A percentile compares a stretch with the other conserved stretches of the same genome.
Evolutionary conservation across 2,329 filamentous ascomycete species (phyloP).

Genomic region (Cercospora nicotianae): DNA sequence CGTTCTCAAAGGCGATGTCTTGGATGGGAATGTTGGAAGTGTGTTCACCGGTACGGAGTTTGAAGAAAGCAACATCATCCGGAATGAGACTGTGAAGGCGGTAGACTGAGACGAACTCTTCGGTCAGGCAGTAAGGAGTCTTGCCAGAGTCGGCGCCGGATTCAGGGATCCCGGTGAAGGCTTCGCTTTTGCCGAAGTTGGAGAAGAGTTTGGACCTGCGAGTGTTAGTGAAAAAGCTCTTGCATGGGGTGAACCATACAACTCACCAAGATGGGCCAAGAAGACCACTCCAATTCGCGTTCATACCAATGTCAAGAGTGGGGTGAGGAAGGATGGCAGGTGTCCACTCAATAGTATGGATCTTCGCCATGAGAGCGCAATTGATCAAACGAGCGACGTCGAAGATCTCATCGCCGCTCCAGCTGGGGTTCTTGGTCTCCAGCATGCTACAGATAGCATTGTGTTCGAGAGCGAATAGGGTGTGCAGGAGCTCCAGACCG

Average conservation of each 20-base stretch:
- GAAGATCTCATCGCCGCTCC: constrained; percentile 46
- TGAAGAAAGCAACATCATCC: constrained; percentile 42
- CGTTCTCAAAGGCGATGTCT: constrained; percentile 40
- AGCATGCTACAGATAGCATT: constrained; percentile 48
- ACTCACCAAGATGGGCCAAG: constrained; percentile 36
- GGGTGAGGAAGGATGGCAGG: constrained; percentile 51
- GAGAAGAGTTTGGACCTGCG: constrained; percentile 1
- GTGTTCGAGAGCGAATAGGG: constrained; percentile 50
- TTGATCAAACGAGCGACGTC: constrained; percentile 50
- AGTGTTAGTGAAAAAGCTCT: not conserved
- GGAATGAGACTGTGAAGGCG: constrained; percentile 45
- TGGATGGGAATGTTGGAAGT: constrained; percentile 36
- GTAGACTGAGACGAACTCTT: constrained; percentile 50
- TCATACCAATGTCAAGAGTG: constrained; percentile 46
- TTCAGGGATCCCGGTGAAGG: constrained; percentile 45
- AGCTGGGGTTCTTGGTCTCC: constrained; percentile 40
- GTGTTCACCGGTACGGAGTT: constrained; percentile 33
- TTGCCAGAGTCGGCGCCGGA: constrained; percentile 43
- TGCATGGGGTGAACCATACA: not conserved
- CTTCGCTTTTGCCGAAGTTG: constrained; percentile 35
- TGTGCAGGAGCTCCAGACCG: constrained; percentile 50
- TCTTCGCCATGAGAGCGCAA: constrained; percentile 52
- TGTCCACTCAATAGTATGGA: constrained; percentile 54
- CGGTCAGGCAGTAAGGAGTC: constrained; percentile 46
- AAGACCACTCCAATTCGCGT: constrained; percentile 51